phyloP scores from a whole-genome alignment of 2,329 filamentous ascomycete genomes.

The Calonectria naviculata region DNA sequence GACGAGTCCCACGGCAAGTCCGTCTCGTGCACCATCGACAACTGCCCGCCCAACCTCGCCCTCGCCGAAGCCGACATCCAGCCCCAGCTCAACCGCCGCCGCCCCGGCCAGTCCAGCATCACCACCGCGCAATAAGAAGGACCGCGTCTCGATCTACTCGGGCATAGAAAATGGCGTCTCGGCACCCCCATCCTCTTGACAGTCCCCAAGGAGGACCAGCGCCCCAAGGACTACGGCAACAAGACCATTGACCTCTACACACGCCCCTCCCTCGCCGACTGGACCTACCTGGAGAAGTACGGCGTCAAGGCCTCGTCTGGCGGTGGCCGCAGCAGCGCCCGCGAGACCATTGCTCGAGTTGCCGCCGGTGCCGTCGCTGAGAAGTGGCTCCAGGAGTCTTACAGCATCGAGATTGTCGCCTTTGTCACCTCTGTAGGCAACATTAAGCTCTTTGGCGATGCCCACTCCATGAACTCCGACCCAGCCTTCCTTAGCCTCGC shows the following conservation, averaged over 20 bases:
- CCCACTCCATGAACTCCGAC: conserved; percentile 72
- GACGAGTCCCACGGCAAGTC: conserved; percentile 86
- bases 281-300: conserved; percentile 98
- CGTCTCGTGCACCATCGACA: conserved; percentile 95
- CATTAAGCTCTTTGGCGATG: conserved; percentile 49
- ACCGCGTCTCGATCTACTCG: conserved; percentile 90
- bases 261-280: conserved; percentile 92
- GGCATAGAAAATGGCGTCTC: conserved; percentile 89
- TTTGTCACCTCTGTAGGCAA: conserved; percentile 88
- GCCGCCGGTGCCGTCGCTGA: conserved; percentile 93
- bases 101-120: conserved; percentile 89
- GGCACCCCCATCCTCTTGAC: conserved; percentile 91
- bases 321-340: conserved; percentile 89
- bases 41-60: conserved; percentile 86
- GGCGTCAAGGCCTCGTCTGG: conserved; percentile 92
- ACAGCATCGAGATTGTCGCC: conserved; percentile 91
- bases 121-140: conserved; percentile 97
- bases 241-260: conserved; percentile 93
- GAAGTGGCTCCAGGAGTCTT: conserved; percentile 85
- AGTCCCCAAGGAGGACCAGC: conserved; percentile 92
- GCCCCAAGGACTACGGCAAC: conserved; percentile 90
- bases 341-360: conserved; percentile 94
- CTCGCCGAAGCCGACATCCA: conserved; percentile 91
- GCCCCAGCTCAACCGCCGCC: conserved; percentile 90
- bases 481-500: conserved; percentile 81